Percentiles rank a stretch among this genome's conserved stretches.
Evolutionary conservation across 1,284 basidiomycete genomes (phyloP).

Genomic region (Mycena sp.): DNA sequence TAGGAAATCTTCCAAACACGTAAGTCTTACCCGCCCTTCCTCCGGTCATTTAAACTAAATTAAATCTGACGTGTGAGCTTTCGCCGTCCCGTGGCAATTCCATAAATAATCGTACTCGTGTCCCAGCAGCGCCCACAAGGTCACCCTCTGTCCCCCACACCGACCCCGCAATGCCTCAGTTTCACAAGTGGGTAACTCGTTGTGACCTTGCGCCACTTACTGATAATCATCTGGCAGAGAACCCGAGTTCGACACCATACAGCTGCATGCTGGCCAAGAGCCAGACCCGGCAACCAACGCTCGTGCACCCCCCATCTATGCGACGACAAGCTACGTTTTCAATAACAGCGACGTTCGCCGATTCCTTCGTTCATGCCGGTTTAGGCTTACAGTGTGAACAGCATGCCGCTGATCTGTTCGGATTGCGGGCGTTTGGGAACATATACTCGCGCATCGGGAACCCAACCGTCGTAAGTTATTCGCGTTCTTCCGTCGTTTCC

Average conservation of each 20-base stretch:
- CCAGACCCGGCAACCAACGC: conserved; percentile 80
- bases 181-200: no score
- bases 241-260: conserved; percentile 85
- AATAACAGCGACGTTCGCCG: conserved; percentile 71
- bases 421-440: conserved; percentile 52
- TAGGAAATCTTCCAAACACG: no score
- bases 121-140: no score
- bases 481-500: neutral
- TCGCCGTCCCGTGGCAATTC: no score
- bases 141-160: no score
- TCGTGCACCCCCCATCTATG: conserved; percentile 87
- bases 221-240: conserved; percentile 45
- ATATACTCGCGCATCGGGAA: conserved; percentile 44
- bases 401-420: conserved; percentile 89
- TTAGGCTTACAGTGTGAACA: conserved; percentile 38
- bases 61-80: no score
- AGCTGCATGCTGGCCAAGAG: conserved; percentile 85
- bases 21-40: no score
- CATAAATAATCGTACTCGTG: no score
- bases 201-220: no score
- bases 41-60: no score
- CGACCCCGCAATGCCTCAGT: no score
- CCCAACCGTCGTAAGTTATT: conserved; percentile 76
- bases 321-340: conserved; percentile 82
- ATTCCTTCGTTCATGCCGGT: conserved; percentile 12